Evolutionary conservation across 2,329 filamentous ascomycete genomes (phyloP), one percentile per base, ranked within the genome.

Genomic region (Lachnellula hyalina): DNA sequence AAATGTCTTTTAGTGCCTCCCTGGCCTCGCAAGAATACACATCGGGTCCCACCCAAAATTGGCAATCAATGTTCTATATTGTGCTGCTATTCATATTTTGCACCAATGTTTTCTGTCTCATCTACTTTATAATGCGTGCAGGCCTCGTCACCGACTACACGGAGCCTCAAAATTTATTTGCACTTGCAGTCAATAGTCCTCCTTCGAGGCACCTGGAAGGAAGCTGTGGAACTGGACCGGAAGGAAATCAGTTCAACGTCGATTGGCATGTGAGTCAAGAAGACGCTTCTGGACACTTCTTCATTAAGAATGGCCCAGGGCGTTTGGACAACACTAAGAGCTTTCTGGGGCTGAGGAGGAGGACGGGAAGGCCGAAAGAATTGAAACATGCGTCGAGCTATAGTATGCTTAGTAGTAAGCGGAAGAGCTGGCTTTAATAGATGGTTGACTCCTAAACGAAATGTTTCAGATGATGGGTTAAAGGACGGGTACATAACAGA

Each of bases 71-170:
- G 0, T 93, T 92, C 70, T 85, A 88, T 65, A 54, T 84, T 1
- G 76, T 91, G 0, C 78, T 93, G 0, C 65, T 78, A 1, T 70
- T 84, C 14, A 84, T 88, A 1, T 88, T 90, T 63, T 59, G 81
- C 23, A 81, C 87, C 63, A 91, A 89, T 66, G 56, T 85, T 25
- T 73, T 85, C 40, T 87, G 86, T 54, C 72, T 90, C 0, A 64
- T 73, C 2, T 90, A 90, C 70, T 68, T 86, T 49, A 65, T 80
- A 47, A 74, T 78, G 59, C 67, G 73, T 5, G 73, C 74, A 0
- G 81, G 82, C 0, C 78, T 89, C 21, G 81, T 93, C 7, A 91
- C 86, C 0, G 89, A 93, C 71, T 91, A 87, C 65, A 88, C 84
- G 0, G 88, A 93, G 64, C 86, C 88, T 0, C 82, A 86, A 52